Evolutionary conservation across 805 yeast species (phyloP), one percentile per base, ranked within the genome.

Genomic region (Nakazawaea peltata): DNA sequence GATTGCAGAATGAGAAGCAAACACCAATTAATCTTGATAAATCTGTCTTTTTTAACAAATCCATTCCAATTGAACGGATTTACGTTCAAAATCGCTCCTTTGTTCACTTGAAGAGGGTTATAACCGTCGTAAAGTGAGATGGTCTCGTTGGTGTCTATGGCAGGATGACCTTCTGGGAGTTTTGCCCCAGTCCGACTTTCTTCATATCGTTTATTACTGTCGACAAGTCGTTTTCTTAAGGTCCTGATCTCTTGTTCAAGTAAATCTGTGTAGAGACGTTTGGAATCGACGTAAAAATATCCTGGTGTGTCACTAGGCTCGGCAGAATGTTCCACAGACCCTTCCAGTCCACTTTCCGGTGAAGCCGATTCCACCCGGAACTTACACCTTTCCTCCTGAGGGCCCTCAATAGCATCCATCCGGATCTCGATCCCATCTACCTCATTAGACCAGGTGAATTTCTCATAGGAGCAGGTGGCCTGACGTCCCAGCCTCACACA

Each of bases 1-100:
- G n/a, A n/a, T n/a, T n/a, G n/a, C n/a, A 17, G n/a, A 17, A 15
- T 14, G 10, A 27, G 5, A 10, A 27, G 6, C n/a, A 27, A n/a
- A 15, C 24, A 25, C 76, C 56, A 61, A 12, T 61, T 43, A 2
- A 60, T 53, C n/a, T 48, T 45, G 38, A 61, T 27, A 45, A 54
- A 56, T 31, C 54, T 57, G 50, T 76, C 82, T 42, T 63, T 71
- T 36, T 62, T 60, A 33, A 74, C 50, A 15, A 68, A 37, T 0
- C 78, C 52, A 3, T 66, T 43, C 67, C 75, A 67, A 1, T 76
- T 50, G 26, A 71, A 59, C 0, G 80, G 74, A 1, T 79, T 81
- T 49, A 62, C 67, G 43, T 66, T 64, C 40, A 61, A 59, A 22
- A 67, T 51, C 28, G 72, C 51, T 4, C 77, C 56, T 32, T 58